phyloP scores from a whole-genome alignment of 164 flowering plant species.

The Magnolia sinica region DNA sequence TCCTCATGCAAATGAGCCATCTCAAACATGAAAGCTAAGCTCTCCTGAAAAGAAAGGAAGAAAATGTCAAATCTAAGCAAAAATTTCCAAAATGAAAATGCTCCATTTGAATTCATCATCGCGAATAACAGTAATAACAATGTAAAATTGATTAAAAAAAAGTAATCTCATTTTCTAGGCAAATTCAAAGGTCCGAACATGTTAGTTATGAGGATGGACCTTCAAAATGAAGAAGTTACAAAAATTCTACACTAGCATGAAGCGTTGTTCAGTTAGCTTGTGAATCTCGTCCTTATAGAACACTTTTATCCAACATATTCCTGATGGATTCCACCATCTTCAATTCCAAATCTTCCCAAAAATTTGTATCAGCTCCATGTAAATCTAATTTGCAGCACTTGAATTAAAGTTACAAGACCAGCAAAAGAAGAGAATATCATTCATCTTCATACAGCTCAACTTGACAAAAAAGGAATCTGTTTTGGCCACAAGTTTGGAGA shows the following conservation, averaged over 20 bases:
- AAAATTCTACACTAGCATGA: slow-evolving; percentile 94
- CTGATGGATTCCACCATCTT: slow-evolving; percentile 79
- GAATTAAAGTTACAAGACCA: slow-evolving; percentile 5
- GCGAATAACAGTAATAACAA: background rate
- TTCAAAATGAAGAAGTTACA: slow-evolving; percentile 92
- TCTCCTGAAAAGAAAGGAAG: slow-evolving; percentile 59
- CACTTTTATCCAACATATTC: slow-evolving; percentile 87
- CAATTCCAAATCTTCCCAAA: slow-evolving; percentile 93
- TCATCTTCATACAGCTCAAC: background rate
- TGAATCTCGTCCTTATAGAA: slow-evolving; percentile 98
- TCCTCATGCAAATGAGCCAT: slow-evolving; percentile 97
- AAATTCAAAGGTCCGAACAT: background rate
- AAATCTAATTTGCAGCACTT: slow-evolving; percentile 95
- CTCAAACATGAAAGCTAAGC: slow-evolving; percentile 97
- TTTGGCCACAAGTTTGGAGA: slow-evolving; percentile 3
- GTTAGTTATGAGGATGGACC: slow-evolving; percentile 37
- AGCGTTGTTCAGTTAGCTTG: slow-evolving; percentile 89
- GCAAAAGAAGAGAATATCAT: background rate
- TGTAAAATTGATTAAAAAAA: background rate
- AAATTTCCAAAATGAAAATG: background rate
- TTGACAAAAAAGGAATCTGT: background rate
- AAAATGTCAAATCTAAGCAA: background rate
- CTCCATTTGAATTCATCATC: background rate
- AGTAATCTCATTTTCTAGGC: background rate
- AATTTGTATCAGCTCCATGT: slow-evolving; percentile 71